Conservation (phyloP, 495 filamentous ascomycete species). For the Aspergillus hancockii region DNA sequence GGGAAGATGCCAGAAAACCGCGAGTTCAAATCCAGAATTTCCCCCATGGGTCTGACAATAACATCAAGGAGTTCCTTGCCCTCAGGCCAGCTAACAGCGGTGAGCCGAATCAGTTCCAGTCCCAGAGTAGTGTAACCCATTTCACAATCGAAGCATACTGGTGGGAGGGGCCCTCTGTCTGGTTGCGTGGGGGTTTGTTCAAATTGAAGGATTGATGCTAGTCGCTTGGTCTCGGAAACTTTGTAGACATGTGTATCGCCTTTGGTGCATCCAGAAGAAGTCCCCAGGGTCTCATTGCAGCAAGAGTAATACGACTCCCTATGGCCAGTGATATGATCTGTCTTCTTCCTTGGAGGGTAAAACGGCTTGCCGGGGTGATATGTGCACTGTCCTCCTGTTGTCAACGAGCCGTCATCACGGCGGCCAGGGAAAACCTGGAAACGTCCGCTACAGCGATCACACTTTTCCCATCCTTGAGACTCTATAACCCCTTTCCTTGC, state of each 20-base stretch:
- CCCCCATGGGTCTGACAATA: constrained; percentile 80
- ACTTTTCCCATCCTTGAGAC: constrained; percentile 76
- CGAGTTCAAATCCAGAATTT: constrained; percentile 86
- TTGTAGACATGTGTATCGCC: constrained; percentile 84
- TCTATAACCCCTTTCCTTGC: constrained; percentile 65
- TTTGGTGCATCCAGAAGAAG: constrained; percentile 70
- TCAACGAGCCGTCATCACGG: constrained; percentile 75
- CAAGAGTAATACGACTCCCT: constrained; percentile 68
- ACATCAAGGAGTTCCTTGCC: constrained; percentile 77
- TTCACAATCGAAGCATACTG: constrained; percentile 89
- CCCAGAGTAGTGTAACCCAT: constrained; percentile 93
- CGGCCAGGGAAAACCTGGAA: constrained; percentile 94
- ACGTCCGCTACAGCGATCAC: constrained; percentile 79
- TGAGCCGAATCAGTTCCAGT: constrained; percentile 85
- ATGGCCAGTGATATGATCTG: constrained; percentile 45
- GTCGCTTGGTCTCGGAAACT: constrained; percentile 67
- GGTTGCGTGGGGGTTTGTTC: constrained; percentile 68
- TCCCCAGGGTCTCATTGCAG: constrained; percentile 71
- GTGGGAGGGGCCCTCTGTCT: constrained; percentile 34
- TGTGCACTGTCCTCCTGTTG: constrained; percentile 72
- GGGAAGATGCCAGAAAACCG: constrained; percentile 82
- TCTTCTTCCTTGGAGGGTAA: constrained; percentile 49
- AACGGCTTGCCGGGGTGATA: constrained; percentile 73
- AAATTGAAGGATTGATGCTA: constrained; percentile 80
- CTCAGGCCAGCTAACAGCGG: constrained; percentile 81